Evolutionary conservation across 352 stramenopile genomes (phyloP), one percentile per base, ranked within the genome.

Genomic region (Elongisporangium undulatum): DNA sequence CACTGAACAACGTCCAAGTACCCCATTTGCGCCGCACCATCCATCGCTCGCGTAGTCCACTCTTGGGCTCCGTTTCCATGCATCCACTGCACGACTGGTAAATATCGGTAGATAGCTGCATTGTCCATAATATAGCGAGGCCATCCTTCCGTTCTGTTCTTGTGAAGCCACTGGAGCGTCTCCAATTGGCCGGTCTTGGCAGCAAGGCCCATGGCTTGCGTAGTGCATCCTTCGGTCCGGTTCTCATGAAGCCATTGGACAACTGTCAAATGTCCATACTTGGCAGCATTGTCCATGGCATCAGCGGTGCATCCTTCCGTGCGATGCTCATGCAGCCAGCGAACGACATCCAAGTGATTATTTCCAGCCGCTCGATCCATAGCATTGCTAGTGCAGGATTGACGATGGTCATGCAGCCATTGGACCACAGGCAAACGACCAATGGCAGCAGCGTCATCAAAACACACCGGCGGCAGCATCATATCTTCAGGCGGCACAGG

Each of bases 1-100:
- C 74, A 91, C 53, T 82, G 58, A 23, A 91, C 61, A 20, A 88
- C 58, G 2, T 72, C 54, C 5, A 86, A 58, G 55, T 79, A 75
- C 0, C 82, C 82, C 24, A 69, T 66, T 55, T 83, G 79, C n/a
- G 82, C 82, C 13, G 82, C 82, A 38, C 80, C 81, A 71, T 91
- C 82, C 82, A 91, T 89, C 6, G 79, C 72, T 21, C 61, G 58
- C 15, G 70, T 72, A 29, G 75, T 79, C 29, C 74, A 66, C 23
- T 61, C 53, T 6, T 79, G 49, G 2, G 68, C 66, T 13, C 64
- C 45, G 52, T 81, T 77, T 4, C 55, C 65, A 17, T 58, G 68
- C 20, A 85, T 65, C 69, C 73, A 82, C 58, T 76, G 58, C 15
- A 85, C 50, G 13, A 77, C 63, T 19, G 39, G 19, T 16, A 84